phyloP scores from a whole-genome alignment of 768 basidiomycete species.

The Russula griseocarnosa region DNA sequence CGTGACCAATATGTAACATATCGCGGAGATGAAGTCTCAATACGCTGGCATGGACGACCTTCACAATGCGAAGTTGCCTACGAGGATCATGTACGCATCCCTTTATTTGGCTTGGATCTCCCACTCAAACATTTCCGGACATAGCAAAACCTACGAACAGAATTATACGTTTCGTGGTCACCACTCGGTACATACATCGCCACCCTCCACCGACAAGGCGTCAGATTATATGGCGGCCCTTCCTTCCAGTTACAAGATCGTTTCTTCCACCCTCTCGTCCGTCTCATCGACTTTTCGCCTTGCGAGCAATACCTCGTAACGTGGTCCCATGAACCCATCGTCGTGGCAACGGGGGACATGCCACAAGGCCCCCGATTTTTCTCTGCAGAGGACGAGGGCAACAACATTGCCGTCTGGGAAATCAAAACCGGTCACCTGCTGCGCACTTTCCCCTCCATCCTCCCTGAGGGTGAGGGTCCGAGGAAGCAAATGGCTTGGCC shows the following conservation, averaged over 20 bases:
- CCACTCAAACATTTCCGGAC: slow-evolving; percentile 37
- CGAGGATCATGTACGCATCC: slow-evolving; percentile 59
- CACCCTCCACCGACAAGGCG: slow-evolving; percentile 91
- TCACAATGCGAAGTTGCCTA: slow-evolving; percentile 79
- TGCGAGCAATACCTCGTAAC: slow-evolving; percentile 96
- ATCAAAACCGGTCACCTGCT: slow-evolving; percentile 89
- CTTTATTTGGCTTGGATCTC: background rate
- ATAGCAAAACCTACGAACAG: slow-evolving; percentile 69
- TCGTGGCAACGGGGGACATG: slow-evolving; percentile 75
- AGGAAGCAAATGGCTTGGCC: slow-evolving; percentile 95
- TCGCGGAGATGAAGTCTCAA: slow-evolving; percentile 83
- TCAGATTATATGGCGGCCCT: slow-evolving; percentile 91
- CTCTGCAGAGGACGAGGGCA: slow-evolving; percentile 92
- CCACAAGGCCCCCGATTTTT: slow-evolving; percentile 81
- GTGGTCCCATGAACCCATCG: slow-evolving; percentile 93
- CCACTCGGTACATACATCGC: slow-evolving; percentile 93
- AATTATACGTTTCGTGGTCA: slow-evolving; percentile 96
- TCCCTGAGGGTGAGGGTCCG: slow-evolving; percentile 53
- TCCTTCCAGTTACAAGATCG: slow-evolving; percentile 86
- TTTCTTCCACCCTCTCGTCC: slow-evolving; percentile 93
- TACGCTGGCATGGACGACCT: slow-evolving; percentile 91
- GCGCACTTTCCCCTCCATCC: slow-evolving; percentile 79
- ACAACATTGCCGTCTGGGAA: slow-evolving; percentile 98
- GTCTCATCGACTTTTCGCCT: slow-evolving; percentile 95
- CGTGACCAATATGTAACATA: slow-evolving; percentile 96